Evolutionary conservation across 371 early-diverging fungal species (phyloP), one percentile per base, ranked within the genome.

Genomic region (Mucor velutinosus): DNA sequence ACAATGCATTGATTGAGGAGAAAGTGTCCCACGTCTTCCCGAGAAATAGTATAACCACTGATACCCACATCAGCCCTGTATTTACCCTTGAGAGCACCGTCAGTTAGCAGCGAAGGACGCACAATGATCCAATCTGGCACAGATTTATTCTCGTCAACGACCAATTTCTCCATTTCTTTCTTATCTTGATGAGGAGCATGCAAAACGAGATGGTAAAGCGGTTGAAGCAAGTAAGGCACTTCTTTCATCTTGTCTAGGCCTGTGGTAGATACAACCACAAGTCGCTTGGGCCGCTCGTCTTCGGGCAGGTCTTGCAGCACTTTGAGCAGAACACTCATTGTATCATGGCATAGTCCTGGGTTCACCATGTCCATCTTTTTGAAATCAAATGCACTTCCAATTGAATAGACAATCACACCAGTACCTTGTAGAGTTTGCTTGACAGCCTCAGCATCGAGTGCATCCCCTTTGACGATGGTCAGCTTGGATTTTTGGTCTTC

Each of bases 21-120:
- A 55, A 82, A 81, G 43, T 81, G 74, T 0, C 79, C 83, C 14
- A 82, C 74, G 53, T 82, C 83, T 35, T 59, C 49, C 35, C 82
- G 60, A 37, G 79, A 77, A 12, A 82, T 39, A 3, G 76, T 75
- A 59, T 82, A 82, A 17, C 83, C 83, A 7, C 61, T 56, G 2
- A 70, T 59, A 27, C 62, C 71, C 0, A 59, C 67, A 8, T 65
- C 72, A 0, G 74, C 70, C 19, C 67, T 72, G 59, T 81, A 81
- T 17, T 72, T 72, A 1, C 58, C 62, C 0, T 65, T 74, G 25
- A 69, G 23, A 35, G 62, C 47, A 29, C 79, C 83, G 35, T 67
- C 66, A 10, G 77, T 81, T 8, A 82, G 41, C n/a, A 81, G 57
- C 25, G 72, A 73, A 17, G 83, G 83, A 2, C 82, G 47, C 19